These are phyloP conservation scores for Globisporangium takayamanum DNA, from an alignment of 352 stramenopile species.

Conservation along the genomic window DNA sequence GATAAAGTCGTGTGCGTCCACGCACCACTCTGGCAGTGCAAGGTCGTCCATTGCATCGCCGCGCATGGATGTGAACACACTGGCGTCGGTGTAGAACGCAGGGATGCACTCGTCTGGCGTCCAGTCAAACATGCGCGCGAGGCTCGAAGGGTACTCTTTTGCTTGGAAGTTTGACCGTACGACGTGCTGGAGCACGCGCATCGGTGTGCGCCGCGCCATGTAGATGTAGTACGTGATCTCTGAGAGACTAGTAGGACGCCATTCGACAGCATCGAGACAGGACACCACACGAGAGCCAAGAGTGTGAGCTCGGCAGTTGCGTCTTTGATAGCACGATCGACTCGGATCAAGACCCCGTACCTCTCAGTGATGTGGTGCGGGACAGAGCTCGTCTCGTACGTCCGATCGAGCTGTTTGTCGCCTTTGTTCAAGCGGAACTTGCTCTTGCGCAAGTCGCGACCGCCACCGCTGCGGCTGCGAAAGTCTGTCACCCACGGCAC, in stretches of 20 bases:
- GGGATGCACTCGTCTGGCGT: constrained; percentile 95
- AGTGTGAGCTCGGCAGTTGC: not conserved
- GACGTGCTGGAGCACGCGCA: constrained; percentile 75
- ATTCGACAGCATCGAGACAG: not conserved
- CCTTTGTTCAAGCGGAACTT: constrained; percentile 95
- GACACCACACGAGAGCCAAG: not conserved
- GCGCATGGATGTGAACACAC: constrained; percentile 85
- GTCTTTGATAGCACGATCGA: not conserved
- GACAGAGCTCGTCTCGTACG: constrained; percentile 78
- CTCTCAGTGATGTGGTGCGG: constrained; percentile 94
- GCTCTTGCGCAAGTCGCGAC: constrained; percentile 87
- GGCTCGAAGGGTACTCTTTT: constrained; percentile 90
- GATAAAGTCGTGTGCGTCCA: constrained; percentile 72
- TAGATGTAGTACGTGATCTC: constrained; percentile 97
- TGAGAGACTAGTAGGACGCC: constrained; percentile 46
- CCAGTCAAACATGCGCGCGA: constrained; percentile 91
- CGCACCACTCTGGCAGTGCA: constrained; percentile 71
- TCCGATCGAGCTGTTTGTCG: constrained; percentile 89
- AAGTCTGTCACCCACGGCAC: constrained; percentile 97
- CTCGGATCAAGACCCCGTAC: constrained; percentile 10
- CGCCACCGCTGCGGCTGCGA: constrained; percentile 38
- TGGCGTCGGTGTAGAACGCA: constrained; percentile 90
- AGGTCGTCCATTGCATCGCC: constrained; percentile 60
- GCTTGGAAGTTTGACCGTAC: constrained; percentile 91
- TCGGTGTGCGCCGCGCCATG: constrained; percentile 85